Base-by-base conservation (phyloP, 169 alveolate genomes). In the Plasmodium ovale region DNA sequence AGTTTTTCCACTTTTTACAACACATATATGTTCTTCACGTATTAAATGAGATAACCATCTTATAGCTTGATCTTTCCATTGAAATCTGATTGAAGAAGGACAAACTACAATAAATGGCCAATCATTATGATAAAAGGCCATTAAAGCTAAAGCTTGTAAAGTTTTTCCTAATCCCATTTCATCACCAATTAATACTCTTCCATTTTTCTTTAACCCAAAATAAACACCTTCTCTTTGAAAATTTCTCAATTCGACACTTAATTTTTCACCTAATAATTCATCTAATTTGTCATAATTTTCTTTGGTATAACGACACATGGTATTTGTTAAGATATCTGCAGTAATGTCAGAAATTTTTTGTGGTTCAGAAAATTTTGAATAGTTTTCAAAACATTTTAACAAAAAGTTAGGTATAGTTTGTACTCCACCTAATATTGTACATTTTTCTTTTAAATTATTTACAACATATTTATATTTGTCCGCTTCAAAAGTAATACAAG, bases 151-250 rank as follows among this genome's bases (percentile, higher is more conserved):
- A 14, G 99, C 99, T 92, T 98, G 99, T 3, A 97, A 94, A 2
- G 99, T 98, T 92, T 99, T 99, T 35, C 99, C 99, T 14, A 98
- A 98, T 3, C 99, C 99, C 99, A 98, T 98, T 85, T 98, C 99
- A 89, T 97, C 99, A 3, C 99, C 99, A 7, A 98, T 95, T 60
- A 98, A 85, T 33, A 95, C 94, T 64, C 99, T 94, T 9, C 99
- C 99, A 82, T 96, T 96, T 71, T 96, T 94, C 60, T 88, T 92
- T 39, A 98, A 65, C 0, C 99, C 99, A 89, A 94, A 97, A 35
- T 92, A 79, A 14, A 98, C 95, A 31, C 99, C 99, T 69, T 97
- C 99, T 87, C 88, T 90, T 93, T 99, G 98, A 91, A 97, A 98
- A 19, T 97, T 96, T 71, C 87, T 92, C 74, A 96, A 87, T 49